phyloP scores from a whole-genome alignment of 306 rosid species.

The Castanopsis chinensis region DNA sequence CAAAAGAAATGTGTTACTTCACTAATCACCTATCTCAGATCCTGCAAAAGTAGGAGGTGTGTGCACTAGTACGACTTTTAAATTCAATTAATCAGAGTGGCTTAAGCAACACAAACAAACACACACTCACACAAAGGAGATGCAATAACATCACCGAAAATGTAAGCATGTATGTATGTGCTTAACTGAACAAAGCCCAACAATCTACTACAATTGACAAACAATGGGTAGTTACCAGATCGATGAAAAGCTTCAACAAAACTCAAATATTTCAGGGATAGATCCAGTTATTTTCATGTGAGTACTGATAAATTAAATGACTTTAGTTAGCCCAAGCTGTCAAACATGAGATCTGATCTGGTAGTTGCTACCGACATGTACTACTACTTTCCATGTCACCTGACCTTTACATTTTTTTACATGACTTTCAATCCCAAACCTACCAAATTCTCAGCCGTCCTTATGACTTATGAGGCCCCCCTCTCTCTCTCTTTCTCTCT shows the following conservation, averaged over 20 bases:
- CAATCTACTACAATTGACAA: constrained; percentile 6
- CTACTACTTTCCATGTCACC: constrained; percentile 44
- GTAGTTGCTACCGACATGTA: constrained; percentile 48
- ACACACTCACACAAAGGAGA: too few relatives aligned
- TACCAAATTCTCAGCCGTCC: constrained; percentile 14
- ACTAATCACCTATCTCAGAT: too few relatives aligned
- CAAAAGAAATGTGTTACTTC: too few relatives aligned
- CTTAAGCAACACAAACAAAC: too few relatives aligned
- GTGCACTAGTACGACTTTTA: too few relatives aligned
- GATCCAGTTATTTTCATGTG: constrained; percentile 34
- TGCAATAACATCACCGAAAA: constrained; percentile 10
- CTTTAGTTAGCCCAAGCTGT: constrained; percentile 20
- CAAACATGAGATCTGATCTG: constrained; percentile 42
- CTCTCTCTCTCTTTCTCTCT: constrained; percentile 20
- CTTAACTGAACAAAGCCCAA: neutral
- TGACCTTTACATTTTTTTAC: constrained; percentile 43
- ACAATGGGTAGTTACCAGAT: constrained; percentile 9
- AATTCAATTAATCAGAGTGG: too few relatives aligned
- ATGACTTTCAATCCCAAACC: constrained; percentile 52
- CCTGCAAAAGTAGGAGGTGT: too few relatives aligned
- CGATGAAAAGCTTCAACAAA: constrained; percentile 11
- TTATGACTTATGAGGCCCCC: neutral
- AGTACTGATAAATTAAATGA: constrained; percentile 33
- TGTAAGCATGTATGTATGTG: neutral
- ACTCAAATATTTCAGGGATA: constrained; percentile 24